These are phyloP conservation scores for Aspergillaceae sp. DNA, from an alignment of 2,329 filamentous ascomycete genomes.

Conservation along the genomic window DNA sequence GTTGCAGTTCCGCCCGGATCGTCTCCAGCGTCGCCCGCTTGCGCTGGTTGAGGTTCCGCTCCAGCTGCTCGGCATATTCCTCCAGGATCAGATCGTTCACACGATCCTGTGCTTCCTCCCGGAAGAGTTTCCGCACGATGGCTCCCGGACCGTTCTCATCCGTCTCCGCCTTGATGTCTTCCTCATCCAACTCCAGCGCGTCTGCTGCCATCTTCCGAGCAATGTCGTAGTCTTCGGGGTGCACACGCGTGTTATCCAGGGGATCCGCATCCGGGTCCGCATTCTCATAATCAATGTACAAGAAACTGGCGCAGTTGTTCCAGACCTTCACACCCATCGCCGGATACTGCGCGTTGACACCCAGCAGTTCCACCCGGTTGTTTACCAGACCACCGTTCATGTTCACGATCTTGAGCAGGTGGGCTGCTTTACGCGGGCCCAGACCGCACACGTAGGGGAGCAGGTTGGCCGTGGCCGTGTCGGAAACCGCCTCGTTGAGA, in stretches of 20 bases:
- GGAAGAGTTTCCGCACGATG: constrained; percentile 89
- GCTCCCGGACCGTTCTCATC: constrained; percentile 84
- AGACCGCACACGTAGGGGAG: constrained; percentile 86
- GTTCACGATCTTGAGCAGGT: constrained; percentile 81
- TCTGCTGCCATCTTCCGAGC: constrained; percentile 98
- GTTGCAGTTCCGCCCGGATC: constrained; percentile 85
- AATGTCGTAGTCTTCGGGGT: constrained; percentile 96
- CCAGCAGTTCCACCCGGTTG: constrained; percentile 78
- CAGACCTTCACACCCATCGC: constrained; percentile 86
- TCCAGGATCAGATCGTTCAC: constrained; percentile 95
- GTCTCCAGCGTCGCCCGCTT: constrained; percentile 95
- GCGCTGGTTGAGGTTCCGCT: constrained; percentile 83
- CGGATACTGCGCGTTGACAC: constrained; percentile 71
- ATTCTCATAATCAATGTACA: constrained; percentile 82
- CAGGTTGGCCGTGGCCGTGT: constrained; percentile 74
- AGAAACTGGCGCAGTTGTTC: constrained; percentile 94
- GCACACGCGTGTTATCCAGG: constrained; percentile 91
- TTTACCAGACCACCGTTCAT: constrained; percentile 79
- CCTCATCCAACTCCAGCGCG: constrained; percentile 90
- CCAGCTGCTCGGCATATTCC: constrained; percentile 91
- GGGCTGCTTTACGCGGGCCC: constrained; percentile 80
- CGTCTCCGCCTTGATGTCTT: constrained; percentile 90
- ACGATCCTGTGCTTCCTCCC: constrained; percentile 85
- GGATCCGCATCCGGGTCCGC: constrained; percentile 77
- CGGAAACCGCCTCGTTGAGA: constrained; percentile 80